phyloP scores from a whole-genome alignment of 306 rosid genomes.

The Vigna radiata region DNA sequence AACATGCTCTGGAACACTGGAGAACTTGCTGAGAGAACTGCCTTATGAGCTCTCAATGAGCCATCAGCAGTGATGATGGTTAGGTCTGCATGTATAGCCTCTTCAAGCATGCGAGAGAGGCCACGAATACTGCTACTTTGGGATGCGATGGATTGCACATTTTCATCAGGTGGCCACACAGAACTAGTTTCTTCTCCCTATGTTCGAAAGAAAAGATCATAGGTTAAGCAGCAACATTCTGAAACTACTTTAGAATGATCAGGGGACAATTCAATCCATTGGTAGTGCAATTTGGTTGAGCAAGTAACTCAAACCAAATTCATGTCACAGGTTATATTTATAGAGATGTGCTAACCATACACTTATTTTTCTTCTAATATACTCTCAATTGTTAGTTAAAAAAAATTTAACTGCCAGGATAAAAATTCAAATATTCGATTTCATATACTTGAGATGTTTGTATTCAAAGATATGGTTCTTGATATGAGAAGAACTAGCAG shows the following conservation, averaged over 20 bases:
- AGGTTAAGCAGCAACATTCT: slow-evolving; percentile 17
- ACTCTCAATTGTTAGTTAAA: neutral
- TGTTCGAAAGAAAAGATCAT: slow-evolving; percentile 28
- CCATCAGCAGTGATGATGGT: slow-evolving; percentile 72
- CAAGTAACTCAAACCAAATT: slow-evolving; percentile 35
- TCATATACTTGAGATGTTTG: neutral
- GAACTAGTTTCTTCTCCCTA: slow-evolving; percentile 76
- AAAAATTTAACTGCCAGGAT: neutral
- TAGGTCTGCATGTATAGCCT: slow-evolving; percentile 76
- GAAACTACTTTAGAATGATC: neutral
- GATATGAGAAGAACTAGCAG: too few relatives aligned
- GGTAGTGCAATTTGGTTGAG: neutral
- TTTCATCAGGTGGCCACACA: slow-evolving; percentile 71
- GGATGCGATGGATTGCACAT: slow-evolving; percentile 55
- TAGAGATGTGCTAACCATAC: neutral
- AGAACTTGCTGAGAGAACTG: slow-evolving; percentile 83
- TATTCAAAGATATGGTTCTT: neutral
- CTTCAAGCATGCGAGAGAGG: slow-evolving; percentile 88
- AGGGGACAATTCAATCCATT: neutral
- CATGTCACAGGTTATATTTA: neutral
- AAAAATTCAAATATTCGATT: neutral
- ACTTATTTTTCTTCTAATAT: neutral
- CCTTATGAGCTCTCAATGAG: slow-evolving; percentile 79
- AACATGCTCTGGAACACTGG: slow-evolving; percentile 90
- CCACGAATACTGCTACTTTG: slow-evolving; percentile 63